Evolutionary conservation across 2,329 filamentous ascomycete species (phyloP), one percentile per base, ranked within the genome.

Genomic region (Akanthomyces dipterigenus): DNA sequence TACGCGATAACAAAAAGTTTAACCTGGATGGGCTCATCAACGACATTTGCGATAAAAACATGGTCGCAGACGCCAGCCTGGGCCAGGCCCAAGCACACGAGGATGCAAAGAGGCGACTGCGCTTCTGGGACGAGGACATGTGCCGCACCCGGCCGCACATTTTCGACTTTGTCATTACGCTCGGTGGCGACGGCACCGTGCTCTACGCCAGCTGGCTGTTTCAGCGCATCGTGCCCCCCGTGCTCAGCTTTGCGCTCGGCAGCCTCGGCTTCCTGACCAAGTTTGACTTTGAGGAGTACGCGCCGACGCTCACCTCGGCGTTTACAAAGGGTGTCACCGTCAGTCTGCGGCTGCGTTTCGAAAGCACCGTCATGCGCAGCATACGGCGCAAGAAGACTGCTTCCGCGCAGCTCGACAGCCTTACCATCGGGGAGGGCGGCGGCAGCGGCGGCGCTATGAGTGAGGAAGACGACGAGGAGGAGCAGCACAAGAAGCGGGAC

Each of bases 201-300:
- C 79, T 99, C 12, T 98, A 96, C 71, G 90, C 93, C 4, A 96
- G 91, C 70, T 98, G 93, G 93, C 80, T 99, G 1, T 99, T 99
- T 72, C 95, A 99, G 76, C 86, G 90, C 46, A 89, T 98, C 51
- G 93, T 98, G 0, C 95, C 95, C 6, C 95, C 95, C 0, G 91
- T 97, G 1, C 79, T 99, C 64, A 93, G 91, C 64, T 98, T 99
- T 73, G 85, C 92, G 1, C 79, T 98, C 11, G 95, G 95, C 9
- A 96, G 93, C 26, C 80, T 99, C 5, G 95, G 95, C 0, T 99
- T 99, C 71, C 77, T 99, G 66, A 98, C 95, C 28, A 97, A 97
- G 71, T 98, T 98, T 71, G 93, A 98, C 73, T 99, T 93, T 73
- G 85, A 87, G 16, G 78, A 89, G 5, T 91, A 90, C 66, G 78